Percentiles rank a stretch among this genome's conserved stretches.
These are phyloP conservation scores for Paramecium caudatum DNA, from an alignment of 73 alveolate species.

Conservation along the genomic window DNA sequence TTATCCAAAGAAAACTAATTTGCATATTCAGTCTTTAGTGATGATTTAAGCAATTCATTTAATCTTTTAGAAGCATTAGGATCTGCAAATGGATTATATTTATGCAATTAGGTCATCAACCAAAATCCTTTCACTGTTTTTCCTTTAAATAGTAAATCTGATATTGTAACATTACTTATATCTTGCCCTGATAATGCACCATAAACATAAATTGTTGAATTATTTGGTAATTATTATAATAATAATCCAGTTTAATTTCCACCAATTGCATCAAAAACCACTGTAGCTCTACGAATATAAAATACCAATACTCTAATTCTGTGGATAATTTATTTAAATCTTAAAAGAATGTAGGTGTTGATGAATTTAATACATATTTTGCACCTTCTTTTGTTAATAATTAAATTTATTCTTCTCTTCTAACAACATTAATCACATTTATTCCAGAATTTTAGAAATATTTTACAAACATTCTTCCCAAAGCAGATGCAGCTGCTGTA, in stretches of 20 bases:
- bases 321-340: constrained; percentile 69
- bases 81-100: neutral
- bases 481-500: constrained; percentile 86
- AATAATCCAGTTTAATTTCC: constrained; percentile 82
- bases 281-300: constrained; percentile 73
- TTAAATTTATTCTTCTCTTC: constrained; percentile 81
- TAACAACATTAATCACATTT: constrained; percentile 81
- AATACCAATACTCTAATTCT: constrained; percentile 73
- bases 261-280: constrained; percentile 82
- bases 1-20: neutral
- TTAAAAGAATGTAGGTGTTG: constrained; percentile 78
- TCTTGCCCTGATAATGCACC: constrained; percentile 76
- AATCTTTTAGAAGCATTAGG: neutral
- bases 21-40: constrained; percentile 17
- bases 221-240: constrained; percentile 78
- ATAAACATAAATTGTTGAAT: constrained; percentile 75
- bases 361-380: constrained; percentile 77
- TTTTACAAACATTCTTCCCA: constrained; percentile 84
- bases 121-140: constrained; percentile 62
- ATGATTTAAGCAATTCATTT: neutral
- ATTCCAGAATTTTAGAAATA: constrained; percentile 76
- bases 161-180: neutral
- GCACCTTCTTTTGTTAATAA: constrained; percentile 79
- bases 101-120: neutral
- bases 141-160: constrained; percentile 27